These are phyloP conservation scores for Naematelia aurantialba DNA, from an alignment of 768 basidiomycete genomes.

Conservation along the genomic window DNA sequence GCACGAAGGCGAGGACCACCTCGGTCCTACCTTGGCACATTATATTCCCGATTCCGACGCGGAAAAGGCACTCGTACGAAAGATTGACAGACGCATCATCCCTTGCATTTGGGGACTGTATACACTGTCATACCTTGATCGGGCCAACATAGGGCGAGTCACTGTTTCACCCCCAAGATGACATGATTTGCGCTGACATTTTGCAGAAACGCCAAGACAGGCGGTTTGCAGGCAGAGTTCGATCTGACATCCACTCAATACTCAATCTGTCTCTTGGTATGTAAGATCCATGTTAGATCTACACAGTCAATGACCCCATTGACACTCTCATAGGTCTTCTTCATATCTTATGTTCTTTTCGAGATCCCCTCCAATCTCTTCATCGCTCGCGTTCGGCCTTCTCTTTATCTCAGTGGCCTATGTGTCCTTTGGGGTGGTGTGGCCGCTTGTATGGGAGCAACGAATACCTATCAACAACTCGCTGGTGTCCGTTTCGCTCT, in stretches of 20 bases:
- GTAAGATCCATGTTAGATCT: no score
- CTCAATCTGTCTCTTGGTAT: conserved; percentile 38
- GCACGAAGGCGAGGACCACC: conserved; percentile 19
- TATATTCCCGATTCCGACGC: conserved; percentile 36
- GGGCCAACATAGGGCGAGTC: conserved; percentile 40
- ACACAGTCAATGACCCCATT: no score
- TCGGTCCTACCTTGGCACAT: conserved; percentile 18
- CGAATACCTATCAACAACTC: conserved; percentile 37
- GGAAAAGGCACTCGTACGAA: conserved; percentile 35
- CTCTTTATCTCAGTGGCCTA: conserved; percentile 43
- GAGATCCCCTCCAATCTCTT: conserved; percentile 46
- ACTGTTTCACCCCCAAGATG: neutral
- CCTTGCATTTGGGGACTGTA: conserved; percentile 40
- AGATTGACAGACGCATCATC: conserved; percentile 40
- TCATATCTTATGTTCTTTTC: conserved; percentile 37
- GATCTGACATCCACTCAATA: conserved; percentile 45
- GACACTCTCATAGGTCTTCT: conserved; percentile 25
- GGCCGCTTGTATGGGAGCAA: conserved; percentile 45
- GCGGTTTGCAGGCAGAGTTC: conserved; percentile 46
- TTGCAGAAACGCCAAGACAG: conserved; percentile 44
- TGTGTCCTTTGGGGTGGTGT: conserved; percentile 48
- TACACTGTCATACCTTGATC: conserved; percentile 41
- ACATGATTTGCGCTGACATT: neutral
- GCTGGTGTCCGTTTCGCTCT: conserved; percentile 31
- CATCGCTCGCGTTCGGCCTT: conserved; percentile 43